Evolutionary conservation across 1,284 basidiomycete species (phyloP).

Genomic region (Spongiforma sp.): DNA sequence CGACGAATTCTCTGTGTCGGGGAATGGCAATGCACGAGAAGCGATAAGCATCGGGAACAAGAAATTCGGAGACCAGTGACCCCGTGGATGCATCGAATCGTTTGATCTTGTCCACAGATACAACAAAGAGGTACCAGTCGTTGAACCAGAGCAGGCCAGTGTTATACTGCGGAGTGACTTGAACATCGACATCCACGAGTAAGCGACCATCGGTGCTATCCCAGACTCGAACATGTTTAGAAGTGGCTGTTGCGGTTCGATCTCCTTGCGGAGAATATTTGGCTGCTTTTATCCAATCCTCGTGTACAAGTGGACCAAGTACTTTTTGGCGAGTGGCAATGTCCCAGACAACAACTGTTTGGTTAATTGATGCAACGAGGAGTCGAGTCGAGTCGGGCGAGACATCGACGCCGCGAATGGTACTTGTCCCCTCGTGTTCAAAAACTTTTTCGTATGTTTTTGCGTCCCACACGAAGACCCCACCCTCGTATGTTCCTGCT

Average conservation of each 20-base stretch:
- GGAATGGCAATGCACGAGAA: not conserved
- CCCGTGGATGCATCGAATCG: not conserved
- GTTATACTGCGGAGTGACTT: constrained; percentile 12
- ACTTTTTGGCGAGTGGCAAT: not conserved
- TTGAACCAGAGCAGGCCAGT: constrained; percentile 15
- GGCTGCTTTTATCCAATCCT: not conserved
- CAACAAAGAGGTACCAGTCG: constrained; percentile 4
- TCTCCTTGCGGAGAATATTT: not conserved
- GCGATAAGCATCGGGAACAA: not conserved
- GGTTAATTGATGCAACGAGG: not conserved
- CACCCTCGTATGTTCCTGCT: constrained; percentile 9
- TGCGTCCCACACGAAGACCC: constrained; percentile 10
- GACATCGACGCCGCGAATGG: constrained; percentile 16
- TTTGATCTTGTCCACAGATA: constrained; percentile 7
- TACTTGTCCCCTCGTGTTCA: not conserved
- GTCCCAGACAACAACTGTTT: constrained; percentile 3
- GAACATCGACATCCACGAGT: not conserved
- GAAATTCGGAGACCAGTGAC: not conserved
- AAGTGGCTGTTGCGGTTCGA: constrained; percentile 7
- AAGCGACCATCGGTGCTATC: constrained; percentile 2
- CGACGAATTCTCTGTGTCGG: not conserved
- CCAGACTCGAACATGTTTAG: constrained; percentile 13
- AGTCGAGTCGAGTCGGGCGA: constrained; percentile 18
- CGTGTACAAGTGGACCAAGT: not conserved
- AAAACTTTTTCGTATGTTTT: not conserved